Evolutionary conservation across 2,329 filamentous ascomycete species (phyloP), one percentile per base, ranked within the genome.

Genomic region (Didymella arachidicola): DNA sequence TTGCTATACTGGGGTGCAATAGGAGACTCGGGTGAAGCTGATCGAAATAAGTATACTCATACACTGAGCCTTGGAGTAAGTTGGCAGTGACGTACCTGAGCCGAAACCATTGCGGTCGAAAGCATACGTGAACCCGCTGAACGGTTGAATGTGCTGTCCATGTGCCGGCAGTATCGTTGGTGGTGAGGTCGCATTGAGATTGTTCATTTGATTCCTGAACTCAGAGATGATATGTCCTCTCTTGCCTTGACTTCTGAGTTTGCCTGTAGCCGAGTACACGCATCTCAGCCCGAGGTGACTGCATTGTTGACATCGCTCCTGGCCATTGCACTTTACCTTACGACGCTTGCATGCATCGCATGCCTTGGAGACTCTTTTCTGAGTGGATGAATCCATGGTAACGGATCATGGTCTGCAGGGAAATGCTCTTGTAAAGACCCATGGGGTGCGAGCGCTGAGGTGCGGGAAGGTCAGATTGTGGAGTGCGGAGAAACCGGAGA

Each of bases 291-390:
- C 78, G 44, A 82, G 74, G 57, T 76, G 73, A 26, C 65, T 68
- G 59, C 73, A 75, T 47, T 76, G 73, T 57, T 75, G 72, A 64
- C 81, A 83, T 42, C 76, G 71, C 26, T 77, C 69, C 54, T 79
- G 71, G 30, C 81, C 80, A 62, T 82, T 81, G 66, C 80, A 82
- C 54, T 77, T 77, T 16, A 82, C 79, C 60, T 82, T 82, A 16
- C 80, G 76, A 3, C 78, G 66, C 50, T 79, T 79, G 68, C 80
- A 82, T 7, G 79, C 76, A 59, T 82, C 79, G 61, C 80, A 82
- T n/a, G 80, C 79, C 63, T 75, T 76, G 30, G 72, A 73, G 27
- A 74, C 72, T 65, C 73, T 65, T 63, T 73, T 75, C 27, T 70
- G 65, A 57, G 58, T 43, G 61, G 62, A 60, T 39, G 60, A 55